phyloP scores from a whole-genome alignment of 768 basidiomycete genomes.

The Tulasnella sp. region DNA sequence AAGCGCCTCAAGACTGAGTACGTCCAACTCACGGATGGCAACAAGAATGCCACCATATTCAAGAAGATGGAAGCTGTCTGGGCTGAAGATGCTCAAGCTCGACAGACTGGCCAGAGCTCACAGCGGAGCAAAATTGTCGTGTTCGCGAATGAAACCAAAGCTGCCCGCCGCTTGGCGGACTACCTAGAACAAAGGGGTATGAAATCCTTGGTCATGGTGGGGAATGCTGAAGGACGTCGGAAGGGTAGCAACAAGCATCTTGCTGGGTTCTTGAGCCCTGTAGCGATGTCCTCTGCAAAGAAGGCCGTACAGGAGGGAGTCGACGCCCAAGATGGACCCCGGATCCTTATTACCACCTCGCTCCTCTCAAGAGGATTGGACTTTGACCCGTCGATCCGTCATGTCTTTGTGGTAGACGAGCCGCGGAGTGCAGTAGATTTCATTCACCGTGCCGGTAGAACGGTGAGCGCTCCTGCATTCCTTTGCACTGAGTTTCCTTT shows the following conservation, averaged over 20 bases:
- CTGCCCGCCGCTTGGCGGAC: constrained; percentile 48
- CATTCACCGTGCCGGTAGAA: constrained; percentile 78
- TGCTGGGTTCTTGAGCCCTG: constrained; percentile 51
- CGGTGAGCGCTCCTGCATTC: constrained; percentile 42
- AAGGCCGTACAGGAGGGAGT: background rate
- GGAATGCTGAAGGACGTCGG: constrained; percentile 43
- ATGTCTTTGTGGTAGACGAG: constrained; percentile 81
- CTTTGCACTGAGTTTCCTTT: constrained; percentile 18
- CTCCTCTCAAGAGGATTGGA: constrained; percentile 84
- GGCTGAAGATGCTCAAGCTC: constrained; percentile 32
- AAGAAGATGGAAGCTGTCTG: constrained; percentile 62
- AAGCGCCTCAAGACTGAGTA: constrained; percentile 57
- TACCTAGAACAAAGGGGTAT: constrained; percentile 49
- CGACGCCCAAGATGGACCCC: background rate
- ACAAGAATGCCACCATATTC: constrained; percentile 70
- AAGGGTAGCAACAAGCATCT: constrained; percentile 66
- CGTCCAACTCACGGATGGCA: constrained; percentile 65
- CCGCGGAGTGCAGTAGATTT: constrained; percentile 88
- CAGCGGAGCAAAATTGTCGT: constrained; percentile 39
- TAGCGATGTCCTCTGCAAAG: background rate
- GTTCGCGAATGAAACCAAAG: constrained; percentile 69
- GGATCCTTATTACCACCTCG: constrained; percentile 66
- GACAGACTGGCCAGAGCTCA: background rate
- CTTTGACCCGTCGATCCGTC: constrained; percentile 62
- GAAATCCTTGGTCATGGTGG: constrained; percentile 43